Conservation (phyloP, 140 eudicot species). For the Bidens hawaiensis region DNA sequence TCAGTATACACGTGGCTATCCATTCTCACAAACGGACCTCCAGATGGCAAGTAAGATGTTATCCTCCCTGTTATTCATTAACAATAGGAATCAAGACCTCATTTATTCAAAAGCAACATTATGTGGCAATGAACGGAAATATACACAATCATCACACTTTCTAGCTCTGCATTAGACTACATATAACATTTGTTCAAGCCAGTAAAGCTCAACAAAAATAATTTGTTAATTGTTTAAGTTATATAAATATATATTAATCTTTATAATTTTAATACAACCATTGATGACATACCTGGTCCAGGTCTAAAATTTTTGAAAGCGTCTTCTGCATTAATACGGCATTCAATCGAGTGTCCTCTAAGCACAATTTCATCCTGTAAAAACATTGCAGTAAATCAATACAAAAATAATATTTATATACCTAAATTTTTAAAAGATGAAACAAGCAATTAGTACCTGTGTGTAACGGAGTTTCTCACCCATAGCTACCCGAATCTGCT, state of each 20-base stretch:
- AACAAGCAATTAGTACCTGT: constrained; percentile 47
- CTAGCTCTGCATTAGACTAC: too few species aligned
- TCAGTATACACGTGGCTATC: too few species aligned
- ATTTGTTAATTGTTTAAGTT: too few species aligned
- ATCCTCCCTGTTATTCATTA: too few species aligned
- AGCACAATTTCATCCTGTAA: constrained; percentile 87
- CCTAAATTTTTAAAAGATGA: background rate
- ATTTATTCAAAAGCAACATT: background rate
- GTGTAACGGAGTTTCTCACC: constrained; percentile 87
- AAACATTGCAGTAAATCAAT: constrained; percentile 11
- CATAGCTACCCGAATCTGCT: constrained; percentile 92
- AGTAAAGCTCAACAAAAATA: too few species aligned
- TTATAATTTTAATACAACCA: too few species aligned
- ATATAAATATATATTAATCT: too few species aligned
- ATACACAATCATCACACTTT: too few species aligned
- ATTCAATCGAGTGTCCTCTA: constrained; percentile 91
- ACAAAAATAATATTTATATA: background rate
- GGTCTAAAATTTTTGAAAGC: constrained; percentile 97
- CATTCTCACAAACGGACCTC: too few species aligned
- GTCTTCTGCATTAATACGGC: constrained; percentile 97
- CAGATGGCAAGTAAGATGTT: too few species aligned
- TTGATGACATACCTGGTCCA: constrained; percentile 67
- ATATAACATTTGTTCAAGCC: too few species aligned
- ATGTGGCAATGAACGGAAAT: background rate
- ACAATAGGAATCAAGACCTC: constrained; percentile 1